Conservation (phyloP, 2,329 filamentous ascomycete genomes). For the Xenosphaeropsis pyriputrescens region DNA sequence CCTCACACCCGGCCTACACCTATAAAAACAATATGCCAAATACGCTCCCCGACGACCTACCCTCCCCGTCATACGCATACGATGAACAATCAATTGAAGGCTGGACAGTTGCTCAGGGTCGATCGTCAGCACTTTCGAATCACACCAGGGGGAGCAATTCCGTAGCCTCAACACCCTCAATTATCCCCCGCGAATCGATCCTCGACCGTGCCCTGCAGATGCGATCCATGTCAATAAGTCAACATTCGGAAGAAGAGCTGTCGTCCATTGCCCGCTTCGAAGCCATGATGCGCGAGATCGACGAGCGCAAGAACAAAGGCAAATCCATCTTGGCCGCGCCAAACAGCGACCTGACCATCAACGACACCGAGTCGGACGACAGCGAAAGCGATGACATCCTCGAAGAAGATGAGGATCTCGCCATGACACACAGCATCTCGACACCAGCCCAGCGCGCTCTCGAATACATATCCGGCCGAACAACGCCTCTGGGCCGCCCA, state of each 20-base stretch:
- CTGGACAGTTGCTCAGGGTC: slow-evolving; percentile 43
- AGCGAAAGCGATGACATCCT: slow-evolving; percentile 24
- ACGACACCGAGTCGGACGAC: slow-evolving; percentile 15
- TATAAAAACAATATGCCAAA: slow-evolving; percentile 24
- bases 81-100: slow-evolving; percentile 44
- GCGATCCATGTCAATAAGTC: slow-evolving; percentile 16
- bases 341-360: not conserved
- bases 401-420: slow-evolving; percentile 23
- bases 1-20: slow-evolving; percentile 31
- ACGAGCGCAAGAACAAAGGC: slow-evolving; percentile 24
- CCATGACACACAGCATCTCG: slow-evolving; percentile 7
- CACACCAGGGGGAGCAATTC: slow-evolving; percentile 39
- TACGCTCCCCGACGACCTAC: slow-evolving; percentile 41
- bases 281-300: slow-evolving; percentile 46
- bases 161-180: slow-evolving; percentile 28
- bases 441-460: slow-evolving; percentile 5
- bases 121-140: slow-evolving; percentile 39
- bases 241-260: slow-evolving; percentile 31
- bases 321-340: slow-evolving; percentile 9
- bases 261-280: slow-evolving; percentile 52
- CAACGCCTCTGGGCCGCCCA: not conserved
- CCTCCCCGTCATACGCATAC: slow-evolving; percentile 39
- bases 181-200: slow-evolving; percentile 45
- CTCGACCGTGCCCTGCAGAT: slow-evolving; percentile 52
- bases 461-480: slow-evolving; percentile 7